Evolutionary conservation across 257 asterid genomes (phyloP), one percentile per base, ranked within the genome.

Genomic region (Solanum dulcamara): DNA sequence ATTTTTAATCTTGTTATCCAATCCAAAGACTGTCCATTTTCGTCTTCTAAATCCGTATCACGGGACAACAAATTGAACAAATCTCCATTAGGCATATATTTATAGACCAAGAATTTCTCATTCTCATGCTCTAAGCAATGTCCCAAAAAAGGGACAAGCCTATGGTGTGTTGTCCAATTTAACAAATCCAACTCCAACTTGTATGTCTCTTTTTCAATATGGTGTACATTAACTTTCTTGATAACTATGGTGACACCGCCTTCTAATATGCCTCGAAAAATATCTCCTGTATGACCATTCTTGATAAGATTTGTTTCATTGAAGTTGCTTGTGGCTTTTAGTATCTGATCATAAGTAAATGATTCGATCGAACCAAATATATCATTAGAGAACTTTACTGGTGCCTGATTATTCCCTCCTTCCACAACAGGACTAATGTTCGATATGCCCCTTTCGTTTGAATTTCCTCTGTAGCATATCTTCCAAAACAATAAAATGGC

Each of bases 1-100:
- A 94, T 92, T 85, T 94, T 94, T 86, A 93, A 87, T 86, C 98
- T 86, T 30, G 97, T 94, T 57, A 94, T 94, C 98, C 98, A 94
- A 88, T 94, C 98, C 90, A 93, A 80, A 18, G 97, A 94, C 90
- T 88, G 92, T 80, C 89, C 44, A 83, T 87, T 40, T 4, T 88
- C 92, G 22, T 90, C 90, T 53, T 86, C 93, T 3, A 80, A 79
- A 80, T 80, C 85, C 24, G 82, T 84, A 66, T 55, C 72, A 55
- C 88, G 87, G 81, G 88, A 87, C 81, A 94, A 87, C 20, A 94
- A 89, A 66, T 72, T 92, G 71, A 92, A 90, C 86, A 94, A 85
- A 87, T 94, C 95, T 84, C 92, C 96, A 83, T 94, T 90, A 22
- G 90, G 87, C 96, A 92, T 92, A 66, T 83, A 86, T 83, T 91